Percentiles rank a stretch among this genome's conserved stretches.
phyloP scores from a whole-genome alignment of 2,329 filamentous ascomycete species.

The Fusarium anguioides region DNA sequence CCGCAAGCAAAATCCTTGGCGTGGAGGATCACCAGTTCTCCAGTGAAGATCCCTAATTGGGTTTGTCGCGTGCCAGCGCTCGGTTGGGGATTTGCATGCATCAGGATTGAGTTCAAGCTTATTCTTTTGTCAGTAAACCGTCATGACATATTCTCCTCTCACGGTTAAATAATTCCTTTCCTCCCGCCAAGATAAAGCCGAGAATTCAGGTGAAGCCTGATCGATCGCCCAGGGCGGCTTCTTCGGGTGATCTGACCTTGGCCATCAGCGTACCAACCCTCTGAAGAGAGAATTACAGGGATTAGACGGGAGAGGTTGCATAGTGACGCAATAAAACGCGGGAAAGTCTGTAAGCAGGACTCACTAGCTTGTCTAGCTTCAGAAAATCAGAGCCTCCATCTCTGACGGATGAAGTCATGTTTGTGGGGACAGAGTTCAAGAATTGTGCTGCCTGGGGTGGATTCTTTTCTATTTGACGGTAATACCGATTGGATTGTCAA shows the following conservation, averaged over 20 bases:
- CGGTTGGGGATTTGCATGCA: background rate
- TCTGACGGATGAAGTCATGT: slow-evolving; percentile 1
- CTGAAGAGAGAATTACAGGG: background rate
- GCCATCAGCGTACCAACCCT: background rate
- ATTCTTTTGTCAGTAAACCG: too few relatives aligned
- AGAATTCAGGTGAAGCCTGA: slow-evolving; percentile 1
- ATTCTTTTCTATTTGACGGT: background rate
- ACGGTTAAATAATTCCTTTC: too few relatives aligned
- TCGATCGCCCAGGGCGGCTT: slow-evolving; percentile 19
- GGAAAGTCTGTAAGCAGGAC: slow-evolving; percentile 29
- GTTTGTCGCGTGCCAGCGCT: background rate
- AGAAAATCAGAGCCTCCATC: background rate
- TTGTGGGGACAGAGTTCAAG: slow-evolving; percentile 15
- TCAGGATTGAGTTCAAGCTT: too few relatives aligned
- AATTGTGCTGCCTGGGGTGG: slow-evolving; percentile 30
- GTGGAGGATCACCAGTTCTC: background rate
- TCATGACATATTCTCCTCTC: too few relatives aligned
- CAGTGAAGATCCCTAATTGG: background rate
- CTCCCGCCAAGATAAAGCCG: background rate
- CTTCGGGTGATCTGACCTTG: slow-evolving; percentile 9
- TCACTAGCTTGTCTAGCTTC: too few relatives aligned
- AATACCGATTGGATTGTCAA: slow-evolving; percentile 12
- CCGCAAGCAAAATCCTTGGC: too few relatives aligned
- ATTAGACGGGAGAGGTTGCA: background rate
- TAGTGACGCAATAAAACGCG: slow-evolving; percentile 15